Evolutionary conservation across 2,329 filamentous ascomycete species (phyloP), one percentile per base, ranked within the genome.

Genomic region (Colletotrichum kahawae): DNA sequence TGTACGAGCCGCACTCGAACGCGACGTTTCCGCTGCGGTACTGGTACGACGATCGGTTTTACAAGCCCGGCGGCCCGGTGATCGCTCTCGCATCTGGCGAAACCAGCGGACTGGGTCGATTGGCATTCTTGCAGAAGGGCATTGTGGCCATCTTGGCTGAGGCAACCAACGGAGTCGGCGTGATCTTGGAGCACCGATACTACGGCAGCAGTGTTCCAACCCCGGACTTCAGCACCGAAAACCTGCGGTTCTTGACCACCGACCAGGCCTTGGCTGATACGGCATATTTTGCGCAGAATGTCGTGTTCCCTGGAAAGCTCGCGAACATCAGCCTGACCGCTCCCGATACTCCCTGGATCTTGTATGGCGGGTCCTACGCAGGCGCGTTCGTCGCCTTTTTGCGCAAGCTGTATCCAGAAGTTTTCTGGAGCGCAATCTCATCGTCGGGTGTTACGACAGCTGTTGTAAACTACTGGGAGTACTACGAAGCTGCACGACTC

Each of bases 131-230:
- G 12, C 91, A 95, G 78, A 95, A 97, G 82, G 95, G 95, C 68
- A 93, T 98, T 67, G 87, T 95, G 1, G 88, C 92, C 38, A 89
- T 95, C 77, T 87, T 98, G 27, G 90, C 93, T 3, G 86, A 93
- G 78, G 93, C 93, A 1, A 95, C 93, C 0, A 86, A 92, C 73
- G 95, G 95, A 2, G 79, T 98, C 29, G 95, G 93, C 5, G 93
- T 98, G 3, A 90, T 98, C 59, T 88, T 98, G 4, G 95, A 98
- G 85, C 95, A 98, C 81, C 91, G 95, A 31, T 98, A 97, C 87
- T 98, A 98, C 81, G 95, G 95, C 71, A 88, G 87, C 9, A 96
- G 94, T 81, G 92, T 93, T 67, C 95, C 95, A 0, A 90, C 91
- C 0, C 82, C 88, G 1, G 89, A 96, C 80, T 87, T 96, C 54